Evolutionary conservation across 2,329 filamentous ascomycete genomes (phyloP), one percentile per base, ranked within the genome.

Genomic region (Penicillium sp.): DNA sequence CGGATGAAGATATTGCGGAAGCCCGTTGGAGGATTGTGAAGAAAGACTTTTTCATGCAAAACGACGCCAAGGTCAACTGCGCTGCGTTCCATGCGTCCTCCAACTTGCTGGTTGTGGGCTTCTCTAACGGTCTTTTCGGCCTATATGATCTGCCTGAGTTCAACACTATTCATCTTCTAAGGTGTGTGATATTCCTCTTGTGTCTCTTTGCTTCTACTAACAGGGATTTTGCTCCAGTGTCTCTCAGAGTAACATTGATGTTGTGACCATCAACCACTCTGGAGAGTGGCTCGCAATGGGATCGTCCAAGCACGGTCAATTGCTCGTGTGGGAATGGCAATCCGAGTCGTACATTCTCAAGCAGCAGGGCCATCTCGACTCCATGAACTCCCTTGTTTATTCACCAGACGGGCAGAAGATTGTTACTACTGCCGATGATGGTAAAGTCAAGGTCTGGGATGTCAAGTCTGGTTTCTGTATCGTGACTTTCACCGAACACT

Each of bases 271-370:
- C 67, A 99, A 97, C 76, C 88, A 89, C 70, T 89, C 87, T 29
- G 94, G 94, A 47, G 93, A 97, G 75, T 99, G 94, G 94, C 78
- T 99, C 21, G 95, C 95, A 0, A 96, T 99, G 70, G 94, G 93
- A 13, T 94, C 95, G 0, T 95, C 94, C 2, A 95, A 95, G 65
- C 81, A 96, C 5, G 95, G 95, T 0, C 94, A 99, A 69, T 79
- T 99, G n/a, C 77, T 99, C 4, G 94, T 99, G 4, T 99, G 94
- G 94, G 94, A 99, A 71, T 99, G 95, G 92, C 93, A 97, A 70
- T 99, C 94, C 0, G 95, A 99, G 73, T 97, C 93, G 6, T 99
- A 99, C 72, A 95, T 99, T 53, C 79, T 99, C 44, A 99, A 99
- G 74, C 94, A 99, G 68, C 94, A 97, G 72, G 94, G 93, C 0